phyloP scores from a whole-genome alignment of 352 stramenopile species.

The Globisporangium apiculatum region DNA sequence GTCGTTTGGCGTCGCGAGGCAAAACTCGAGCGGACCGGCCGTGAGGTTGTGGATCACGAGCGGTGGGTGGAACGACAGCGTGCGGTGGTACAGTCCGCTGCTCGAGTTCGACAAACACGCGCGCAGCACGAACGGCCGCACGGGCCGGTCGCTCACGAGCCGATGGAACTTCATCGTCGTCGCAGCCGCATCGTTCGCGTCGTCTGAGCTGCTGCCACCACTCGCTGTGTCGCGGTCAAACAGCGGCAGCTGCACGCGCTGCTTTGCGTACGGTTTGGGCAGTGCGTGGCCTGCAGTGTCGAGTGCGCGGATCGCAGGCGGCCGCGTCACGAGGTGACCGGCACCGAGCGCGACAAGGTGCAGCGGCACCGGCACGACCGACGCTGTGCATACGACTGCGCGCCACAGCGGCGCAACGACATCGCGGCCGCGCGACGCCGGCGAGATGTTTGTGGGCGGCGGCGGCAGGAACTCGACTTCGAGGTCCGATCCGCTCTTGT shows the following conservation, averaged over 20 bases:
- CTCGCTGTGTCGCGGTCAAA: conserved; percentile 34
- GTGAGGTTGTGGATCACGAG: conserved; percentile 80
- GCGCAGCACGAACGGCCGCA: conserved; percentile 78
- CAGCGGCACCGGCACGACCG: conserved; percentile 57
- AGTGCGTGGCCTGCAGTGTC: conserved; percentile 19
- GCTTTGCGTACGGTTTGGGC: conserved; percentile 69
- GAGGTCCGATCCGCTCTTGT: conserved; percentile 78
- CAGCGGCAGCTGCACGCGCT: conserved; percentile 58
- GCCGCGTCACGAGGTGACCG: conserved; percentile 66
- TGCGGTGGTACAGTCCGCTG: conserved; percentile 60
- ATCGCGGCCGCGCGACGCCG: conserved; percentile 21
- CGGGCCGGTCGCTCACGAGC: conserved; percentile 63
- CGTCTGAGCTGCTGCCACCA: conserved; percentile 15
- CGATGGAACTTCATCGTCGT: conserved; percentile 75
- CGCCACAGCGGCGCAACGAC: conserved; percentile 49
- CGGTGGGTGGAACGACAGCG: conserved; percentile 67
- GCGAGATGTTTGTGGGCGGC: conserved; percentile 30
- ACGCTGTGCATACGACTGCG: conserved; percentile 47
- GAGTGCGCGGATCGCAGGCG: conserved; percentile 40
- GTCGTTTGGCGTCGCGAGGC: conserved; percentile 58
- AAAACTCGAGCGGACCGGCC: conserved; percentile 63
- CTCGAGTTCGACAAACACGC: conserved; percentile 48
- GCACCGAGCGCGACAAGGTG: conserved; percentile 68
- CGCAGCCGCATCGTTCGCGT: conserved; percentile 18
- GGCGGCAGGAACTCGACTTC: conserved; percentile 78